These are phyloP conservation scores for Phytophthora fragariaefolia DNA, from an alignment of 352 stramenopile species.

Conservation along the genomic window DNA sequence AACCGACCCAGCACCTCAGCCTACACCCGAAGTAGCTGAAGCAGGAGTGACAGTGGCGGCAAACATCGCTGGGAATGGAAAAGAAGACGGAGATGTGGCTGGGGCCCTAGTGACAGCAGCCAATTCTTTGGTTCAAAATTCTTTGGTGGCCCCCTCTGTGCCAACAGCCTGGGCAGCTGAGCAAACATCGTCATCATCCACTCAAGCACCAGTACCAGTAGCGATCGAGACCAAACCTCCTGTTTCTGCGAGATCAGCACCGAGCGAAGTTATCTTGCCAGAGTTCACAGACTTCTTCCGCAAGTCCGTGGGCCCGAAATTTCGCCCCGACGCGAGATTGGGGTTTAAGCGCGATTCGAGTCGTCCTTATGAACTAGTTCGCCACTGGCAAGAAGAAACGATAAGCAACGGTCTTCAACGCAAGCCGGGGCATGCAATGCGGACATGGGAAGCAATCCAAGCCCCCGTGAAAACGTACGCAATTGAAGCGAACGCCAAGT, in stretches of 20 bases:
- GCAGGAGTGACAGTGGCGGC: neutral
- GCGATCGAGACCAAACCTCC: conserved; percentile 12
- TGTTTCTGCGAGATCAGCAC: conserved; percentile 9
- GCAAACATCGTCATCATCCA: neutral
- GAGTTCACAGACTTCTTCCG: conserved; percentile 79
- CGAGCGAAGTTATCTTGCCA: conserved; percentile 49
- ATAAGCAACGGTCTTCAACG: conserved; percentile 51
- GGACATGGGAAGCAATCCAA: conserved; percentile 78
- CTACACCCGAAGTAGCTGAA: neutral
- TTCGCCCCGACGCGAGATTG: conserved; percentile 56
- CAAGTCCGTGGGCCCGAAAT: conserved; percentile 53
- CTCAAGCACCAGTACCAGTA: neutral
- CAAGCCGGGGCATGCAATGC: conserved; percentile 52
- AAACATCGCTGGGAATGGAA: neutral
- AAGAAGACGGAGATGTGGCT: conserved; percentile 26
- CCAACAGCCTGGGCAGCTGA: conserved; percentile 12
- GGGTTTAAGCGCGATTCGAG: conserved; percentile 64
- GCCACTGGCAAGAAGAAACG: conserved; percentile 68
- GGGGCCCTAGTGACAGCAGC: neutral
- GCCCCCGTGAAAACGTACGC: conserved; percentile 76
- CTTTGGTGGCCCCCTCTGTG: conserved; percentile 10
- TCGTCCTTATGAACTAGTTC: conserved; percentile 55
- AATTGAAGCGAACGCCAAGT: conserved; percentile 75
- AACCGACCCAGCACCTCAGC: conserved; percentile 1
- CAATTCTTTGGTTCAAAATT: conserved; percentile 26